These are phyloP conservation scores for Fusarium tjaetaba DNA, from an alignment of 2,329 filamentous ascomycete genomes.

Conservation along the genomic window DNA sequence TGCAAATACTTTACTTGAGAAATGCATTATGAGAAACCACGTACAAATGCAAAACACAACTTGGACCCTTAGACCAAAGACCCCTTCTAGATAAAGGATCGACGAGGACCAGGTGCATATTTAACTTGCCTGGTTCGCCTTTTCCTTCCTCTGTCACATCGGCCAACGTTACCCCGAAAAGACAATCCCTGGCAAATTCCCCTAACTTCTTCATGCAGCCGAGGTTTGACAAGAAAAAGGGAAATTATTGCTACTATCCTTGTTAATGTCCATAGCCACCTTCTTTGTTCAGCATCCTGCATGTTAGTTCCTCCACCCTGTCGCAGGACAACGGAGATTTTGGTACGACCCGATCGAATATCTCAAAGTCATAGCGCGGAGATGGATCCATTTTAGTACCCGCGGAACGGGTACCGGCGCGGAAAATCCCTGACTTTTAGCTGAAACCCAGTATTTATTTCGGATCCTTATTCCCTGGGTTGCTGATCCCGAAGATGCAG, in stretches of 20 bases:
- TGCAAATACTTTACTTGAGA: constrained; percentile 40
- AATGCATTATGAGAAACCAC: constrained; percentile 15
- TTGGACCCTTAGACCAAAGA: not conserved
- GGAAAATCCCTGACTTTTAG: not conserved
- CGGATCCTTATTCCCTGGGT: not conserved
- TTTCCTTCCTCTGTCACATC: not conserved
- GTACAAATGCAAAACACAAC: not conserved
- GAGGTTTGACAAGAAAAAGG: not conserved
- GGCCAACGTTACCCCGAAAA: not conserved
- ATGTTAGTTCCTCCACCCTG: not conserved
- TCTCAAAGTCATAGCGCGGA: not conserved
- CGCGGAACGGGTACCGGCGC: not conserved
- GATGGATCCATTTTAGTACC: not conserved
- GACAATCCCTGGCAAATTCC: not conserved
- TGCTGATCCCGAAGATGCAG: not conserved
- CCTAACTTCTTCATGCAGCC: not conserved
- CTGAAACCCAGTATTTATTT: not conserved
- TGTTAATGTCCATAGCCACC: not conserved
- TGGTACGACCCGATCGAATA: not conserved
- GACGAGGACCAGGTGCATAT: constrained; percentile 17
- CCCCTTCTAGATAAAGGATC: not conserved
- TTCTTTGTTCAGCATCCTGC: not conserved
- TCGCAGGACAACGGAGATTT: not conserved
- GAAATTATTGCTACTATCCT: not conserved
- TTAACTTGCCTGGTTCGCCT: constrained; percentile 21